These are phyloP conservation scores for Colletotrichum eleusines DNA, from an alignment of 2,329 filamentous ascomycete genomes.

Conservation along the genomic window DNA sequence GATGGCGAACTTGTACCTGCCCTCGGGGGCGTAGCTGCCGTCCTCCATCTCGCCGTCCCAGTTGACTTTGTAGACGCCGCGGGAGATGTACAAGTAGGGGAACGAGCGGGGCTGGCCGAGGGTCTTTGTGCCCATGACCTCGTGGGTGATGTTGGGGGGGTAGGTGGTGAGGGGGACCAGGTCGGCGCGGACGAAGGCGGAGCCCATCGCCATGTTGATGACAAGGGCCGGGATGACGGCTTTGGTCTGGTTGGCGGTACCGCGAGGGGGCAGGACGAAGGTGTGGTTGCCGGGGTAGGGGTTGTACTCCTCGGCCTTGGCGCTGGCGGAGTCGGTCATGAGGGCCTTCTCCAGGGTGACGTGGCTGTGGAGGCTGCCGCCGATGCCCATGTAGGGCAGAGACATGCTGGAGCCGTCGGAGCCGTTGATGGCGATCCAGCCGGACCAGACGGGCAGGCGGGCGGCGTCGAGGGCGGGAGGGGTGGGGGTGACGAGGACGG, in stretches of 20 bases:
- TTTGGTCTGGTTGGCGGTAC: constrained; percentile 49
- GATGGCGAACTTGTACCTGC: constrained; percentile 63
- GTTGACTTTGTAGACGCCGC: constrained; percentile 47
- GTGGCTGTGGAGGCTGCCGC: constrained; percentile 52
- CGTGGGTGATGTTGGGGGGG: constrained; percentile 47
- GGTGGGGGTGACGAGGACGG: constrained; percentile 59
- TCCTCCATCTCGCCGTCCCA: constrained; percentile 63
- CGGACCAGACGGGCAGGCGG: constrained; percentile 57
- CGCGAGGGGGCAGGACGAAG: constrained; percentile 57
- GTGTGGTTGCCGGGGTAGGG: constrained; percentile 52
- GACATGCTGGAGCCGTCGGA: constrained; percentile 53
- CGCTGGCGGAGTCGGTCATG: constrained; percentile 53
- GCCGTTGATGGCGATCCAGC: constrained; percentile 56
- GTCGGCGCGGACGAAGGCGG: constrained; percentile 57
- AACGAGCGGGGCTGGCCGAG: constrained; percentile 59
- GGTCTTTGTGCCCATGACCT: constrained; percentile 54
- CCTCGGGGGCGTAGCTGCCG: constrained; percentile 61
- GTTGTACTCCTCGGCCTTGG: constrained; percentile 32
- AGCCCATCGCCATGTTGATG: constrained; percentile 59
- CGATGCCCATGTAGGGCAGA: constrained; percentile 57
- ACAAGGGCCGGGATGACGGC: constrained; percentile 55
- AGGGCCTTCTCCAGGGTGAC: constrained; percentile 52
- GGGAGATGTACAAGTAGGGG: constrained; percentile 51
- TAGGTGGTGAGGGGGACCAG: constrained; percentile 55
- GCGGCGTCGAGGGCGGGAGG: constrained; percentile 53